Evolutionary conservation across 306 rosid genomes (phyloP).

Genomic region (Vigna reflexopilosa): DNA sequence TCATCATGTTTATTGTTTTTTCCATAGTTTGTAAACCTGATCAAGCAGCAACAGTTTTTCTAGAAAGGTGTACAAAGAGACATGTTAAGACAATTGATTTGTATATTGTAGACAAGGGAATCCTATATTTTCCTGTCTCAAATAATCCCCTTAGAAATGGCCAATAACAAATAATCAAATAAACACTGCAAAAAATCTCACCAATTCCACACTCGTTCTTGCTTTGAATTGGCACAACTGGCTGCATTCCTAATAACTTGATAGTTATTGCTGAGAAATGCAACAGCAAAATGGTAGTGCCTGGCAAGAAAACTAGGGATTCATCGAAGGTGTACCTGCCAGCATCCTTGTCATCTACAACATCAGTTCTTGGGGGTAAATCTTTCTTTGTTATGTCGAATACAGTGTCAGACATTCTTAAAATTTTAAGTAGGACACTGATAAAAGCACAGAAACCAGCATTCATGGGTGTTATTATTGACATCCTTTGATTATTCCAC

Average conservation of each 20-base stretch:
- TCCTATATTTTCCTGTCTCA: constrained; percentile 59
- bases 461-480: constrained; percentile 48
- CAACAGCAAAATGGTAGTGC: constrained; percentile 61
- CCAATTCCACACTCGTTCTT: constrained; percentile 51
- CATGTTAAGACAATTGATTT: constrained; percentile 50
- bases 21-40: neutral
- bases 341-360: neutral
- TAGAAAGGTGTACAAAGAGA: constrained; percentile 44
- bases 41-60: neutral
- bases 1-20: neutral
- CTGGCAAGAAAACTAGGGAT: constrained; percentile 61
- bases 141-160: constrained; percentile 68
- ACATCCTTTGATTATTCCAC: constrained; percentile 83
- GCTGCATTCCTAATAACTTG: constrained; percentile 30
- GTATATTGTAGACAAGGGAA: constrained; percentile 55
- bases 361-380: constrained; percentile 16
- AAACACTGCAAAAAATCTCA: constrained; percentile 52
- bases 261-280: constrained; percentile 52
- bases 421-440: constrained; percentile 41
- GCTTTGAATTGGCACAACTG: neutral
- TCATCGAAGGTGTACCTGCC: constrained; percentile 57
- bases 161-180: constrained; percentile 54
- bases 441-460: constrained; percentile 59
- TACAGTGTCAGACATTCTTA: constrained; percentile 52
- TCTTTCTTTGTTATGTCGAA: constrained; percentile 73